These are phyloP conservation scores for Ogataea nitratoaversa DNA, from an alignment of 805 yeast species.

Conservation along the genomic window DNA sequence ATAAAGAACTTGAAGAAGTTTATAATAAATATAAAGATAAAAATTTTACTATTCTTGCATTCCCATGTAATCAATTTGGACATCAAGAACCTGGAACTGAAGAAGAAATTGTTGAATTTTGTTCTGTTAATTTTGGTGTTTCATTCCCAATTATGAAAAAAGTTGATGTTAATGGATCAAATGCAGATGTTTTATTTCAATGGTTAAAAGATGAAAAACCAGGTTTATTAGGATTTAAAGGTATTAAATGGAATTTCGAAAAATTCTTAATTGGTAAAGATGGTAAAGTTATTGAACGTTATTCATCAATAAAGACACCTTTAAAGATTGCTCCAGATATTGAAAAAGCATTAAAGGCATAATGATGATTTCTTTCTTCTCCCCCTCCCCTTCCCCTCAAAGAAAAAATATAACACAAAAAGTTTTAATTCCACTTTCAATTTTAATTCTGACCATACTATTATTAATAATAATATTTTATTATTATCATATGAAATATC, in stretches of 20 bases:
- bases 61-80: conserved; percentile 91
- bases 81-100: conserved; percentile 70
- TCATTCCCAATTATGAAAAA: conserved; percentile 85
- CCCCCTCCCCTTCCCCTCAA: background rate
- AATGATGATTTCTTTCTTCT: background rate
- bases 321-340: conserved; percentile 51
- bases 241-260: conserved; percentile 60
- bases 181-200: conserved; percentile 75
- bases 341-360: conserved; percentile 46
- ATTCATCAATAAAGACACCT: conserved; percentile 67
- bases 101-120: conserved; percentile 67
- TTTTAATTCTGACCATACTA: background rate
- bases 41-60: conserved; percentile 70
- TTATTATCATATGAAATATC: background rate
- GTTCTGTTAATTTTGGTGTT: conserved; percentile 82
- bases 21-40: conserved; percentile 59
- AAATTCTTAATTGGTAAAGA: conserved; percentile 51
- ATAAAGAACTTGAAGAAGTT: conserved; percentile 62
- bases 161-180: conserved; percentile 82
- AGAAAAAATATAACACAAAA: no score
- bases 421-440: no score
- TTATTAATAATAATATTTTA: background rate
- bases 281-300: conserved; percentile 52
- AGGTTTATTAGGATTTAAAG: conserved; percentile 65
- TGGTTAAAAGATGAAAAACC: conserved; percentile 62